A percentile compares a stretch with the other conserved stretches of the same genome.
Evolutionary conservation across 495 filamentous ascomycete genomes (phyloP).

Genomic region (Podospora conica): DNA sequence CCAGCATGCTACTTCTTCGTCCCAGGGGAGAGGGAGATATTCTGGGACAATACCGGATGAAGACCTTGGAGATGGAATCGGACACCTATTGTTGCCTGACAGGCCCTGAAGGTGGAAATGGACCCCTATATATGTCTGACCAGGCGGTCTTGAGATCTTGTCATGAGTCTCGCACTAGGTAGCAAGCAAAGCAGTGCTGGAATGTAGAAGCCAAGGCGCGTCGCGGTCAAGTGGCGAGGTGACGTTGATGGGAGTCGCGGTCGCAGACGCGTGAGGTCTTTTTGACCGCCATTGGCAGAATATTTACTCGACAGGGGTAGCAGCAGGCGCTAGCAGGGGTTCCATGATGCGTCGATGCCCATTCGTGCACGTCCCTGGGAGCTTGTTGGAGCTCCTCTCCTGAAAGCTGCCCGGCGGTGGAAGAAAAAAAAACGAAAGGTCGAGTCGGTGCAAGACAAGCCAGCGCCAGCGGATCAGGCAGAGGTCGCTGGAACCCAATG

Average conservation of each 20-base stretch:
- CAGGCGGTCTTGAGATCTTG: no score
- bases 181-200: no score
- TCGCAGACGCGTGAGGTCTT: not conserved
- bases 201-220: not conserved
- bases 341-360: not conserved
- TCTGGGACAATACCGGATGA: no score
- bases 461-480: not conserved
- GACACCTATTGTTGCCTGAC: no score
- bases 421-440: not conserved
- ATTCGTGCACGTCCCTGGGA: not conserved
- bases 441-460: not conserved
- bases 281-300: conserved; percentile 5
- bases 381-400: not conserved
- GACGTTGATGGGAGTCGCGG: not conserved
- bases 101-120: no score
- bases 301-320: not conserved
- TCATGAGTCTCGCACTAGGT: no score
- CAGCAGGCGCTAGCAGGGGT: not conserved
- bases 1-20: no score
- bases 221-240: not conserved
- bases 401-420: not conserved
- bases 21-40: no score
- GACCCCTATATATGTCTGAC: no score
- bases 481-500: not conserved
- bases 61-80: no score